Conservation (phyloP, 1,284 basidiomycete species). For the Pseudozyma tsukubaensis region DNA sequence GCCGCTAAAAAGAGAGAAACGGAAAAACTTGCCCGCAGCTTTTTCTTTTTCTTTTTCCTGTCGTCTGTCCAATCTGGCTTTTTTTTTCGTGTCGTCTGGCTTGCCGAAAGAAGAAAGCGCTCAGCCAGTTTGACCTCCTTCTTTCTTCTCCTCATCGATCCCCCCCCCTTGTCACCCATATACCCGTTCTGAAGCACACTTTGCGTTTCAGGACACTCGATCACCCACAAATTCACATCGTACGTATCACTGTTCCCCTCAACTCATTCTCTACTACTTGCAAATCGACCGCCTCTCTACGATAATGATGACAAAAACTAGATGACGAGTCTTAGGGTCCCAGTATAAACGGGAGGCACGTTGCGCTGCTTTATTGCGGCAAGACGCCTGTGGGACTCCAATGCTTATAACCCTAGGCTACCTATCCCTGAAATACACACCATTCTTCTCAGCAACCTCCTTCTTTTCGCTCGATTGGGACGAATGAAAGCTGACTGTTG, state of each 20-base stretch:
- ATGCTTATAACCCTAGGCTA: conserved; percentile 64
- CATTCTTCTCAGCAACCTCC: background rate
- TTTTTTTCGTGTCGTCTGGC: no score
- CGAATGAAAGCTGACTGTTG: conserved; percentile 10
- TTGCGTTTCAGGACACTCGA: conserved; percentile 45
- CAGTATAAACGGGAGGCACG: conserved; percentile 47
- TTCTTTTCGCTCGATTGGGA: background rate
- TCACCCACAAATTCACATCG: conserved; percentile 20
- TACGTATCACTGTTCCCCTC: conserved; percentile 15
- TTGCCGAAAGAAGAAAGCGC: no score
- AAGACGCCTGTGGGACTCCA: conserved; percentile 40
- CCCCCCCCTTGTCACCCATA: conserved; percentile 20
- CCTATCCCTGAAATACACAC: conserved; percentile 55
- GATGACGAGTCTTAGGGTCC: conserved; percentile 65
- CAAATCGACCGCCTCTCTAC: background rate
- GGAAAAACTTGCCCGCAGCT: conserved; percentile 27
- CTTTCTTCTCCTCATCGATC: conserved; percentile 40
- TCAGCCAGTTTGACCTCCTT: background rate
- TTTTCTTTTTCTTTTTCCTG: conserved; percentile 10
- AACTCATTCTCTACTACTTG: background rate
- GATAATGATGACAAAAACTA: conserved; percentile 58
- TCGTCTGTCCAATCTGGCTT: conserved; percentile 7
- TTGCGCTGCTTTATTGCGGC: conserved; percentile 27
- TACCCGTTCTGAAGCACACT: conserved; percentile 44
- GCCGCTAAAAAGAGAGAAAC: background rate